Base-by-base conservation (phyloP, 2,329 filamentous ascomycete species). In the Alternaria sp. region DNA sequence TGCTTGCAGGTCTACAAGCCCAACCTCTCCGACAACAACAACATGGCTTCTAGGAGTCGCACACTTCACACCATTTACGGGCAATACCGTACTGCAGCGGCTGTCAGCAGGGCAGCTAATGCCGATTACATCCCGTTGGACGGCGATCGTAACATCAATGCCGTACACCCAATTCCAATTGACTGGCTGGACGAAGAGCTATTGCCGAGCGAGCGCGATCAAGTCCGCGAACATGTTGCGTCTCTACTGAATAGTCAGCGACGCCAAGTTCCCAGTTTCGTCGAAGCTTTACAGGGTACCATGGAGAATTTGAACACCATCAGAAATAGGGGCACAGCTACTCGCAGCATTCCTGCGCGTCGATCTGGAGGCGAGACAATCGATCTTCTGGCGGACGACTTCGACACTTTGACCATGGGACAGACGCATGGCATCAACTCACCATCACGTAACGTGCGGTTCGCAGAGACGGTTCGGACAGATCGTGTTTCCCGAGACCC, bases 1-100 rank as follows among this genome's bases (percentile, higher is more conserved):
- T 36, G 2, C 32, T 36, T n/a, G 32, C 32, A 36, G 8, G 15
- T 36, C 15, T n/a, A 40, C 36, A 17, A 0, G 2, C 36, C 3
- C 5, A 5, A 6, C n/a, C 36, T 11, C 8, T 40, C 36, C 2
- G 36, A 40, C 2, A 40, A 1, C n/a, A 6, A 40, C 3, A 40
- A 40, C 3, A 40, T 40, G 36, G 36, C 15, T 40, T 40, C 36
- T 17, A 0, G 0, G 0, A 3, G 2, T 3, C 36, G n/a, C n/a
- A 40, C 36, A 40, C 4, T 40, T 3, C 36, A 40, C 36, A 40
- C n/a, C 36, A 6, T 40, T 40, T 40, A 40, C 36, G 36, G 36
- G 2, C 15, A 40, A 40, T 40, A 40, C 4, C 15, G 36, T 40
- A 40, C 36, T 17, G 36, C 36, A 40, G 36, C 36, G 36, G 36